phyloP scores from a whole-genome alignment of 23 red algal species.

The Agarophyton chilense region DNA sequence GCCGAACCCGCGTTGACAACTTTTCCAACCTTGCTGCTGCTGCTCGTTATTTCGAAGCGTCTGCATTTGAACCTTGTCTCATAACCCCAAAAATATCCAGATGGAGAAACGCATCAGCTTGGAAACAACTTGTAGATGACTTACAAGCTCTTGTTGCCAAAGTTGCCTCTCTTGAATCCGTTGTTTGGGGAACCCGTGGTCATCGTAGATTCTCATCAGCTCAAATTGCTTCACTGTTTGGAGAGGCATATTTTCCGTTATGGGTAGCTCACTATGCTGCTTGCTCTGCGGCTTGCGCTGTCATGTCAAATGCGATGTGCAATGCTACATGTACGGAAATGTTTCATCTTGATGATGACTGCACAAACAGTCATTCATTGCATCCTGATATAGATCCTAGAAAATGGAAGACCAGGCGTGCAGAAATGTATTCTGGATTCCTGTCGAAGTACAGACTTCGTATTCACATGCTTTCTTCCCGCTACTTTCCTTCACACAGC shows the following conservation, averaged over 20 bases:
- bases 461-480: background rate
- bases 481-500: background rate
- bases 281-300: conserved; percentile 43
- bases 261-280: conserved; percentile 59
- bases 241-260: conserved; percentile 49
- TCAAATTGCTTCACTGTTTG: conserved; percentile 34
- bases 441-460: conserved; percentile 42
- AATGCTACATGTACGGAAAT: conserved; percentile 51
- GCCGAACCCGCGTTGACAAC: conserved; percentile 44
- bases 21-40: conserved; percentile 44
- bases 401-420: conserved; percentile 45
- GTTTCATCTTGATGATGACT: background rate
- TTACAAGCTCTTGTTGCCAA: conserved; percentile 37
- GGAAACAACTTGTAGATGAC: conserved; percentile 48
- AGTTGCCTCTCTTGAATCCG: conserved; percentile 53
- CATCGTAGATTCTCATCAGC: background rate
- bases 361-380: background rate
- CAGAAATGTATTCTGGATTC: conserved; percentile 67
- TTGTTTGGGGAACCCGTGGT: background rate
- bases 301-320: conserved; percentile 35
- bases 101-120: conserved; percentile 50
- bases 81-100: background rate
- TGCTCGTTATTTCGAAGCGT: conserved; percentile 22
- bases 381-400: conserved; percentile 25
- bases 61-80: conserved; percentile 41